Evolutionary conservation across 768 basidiomycete genomes (phyloP).

Genomic region (Terana coerulea): DNA sequence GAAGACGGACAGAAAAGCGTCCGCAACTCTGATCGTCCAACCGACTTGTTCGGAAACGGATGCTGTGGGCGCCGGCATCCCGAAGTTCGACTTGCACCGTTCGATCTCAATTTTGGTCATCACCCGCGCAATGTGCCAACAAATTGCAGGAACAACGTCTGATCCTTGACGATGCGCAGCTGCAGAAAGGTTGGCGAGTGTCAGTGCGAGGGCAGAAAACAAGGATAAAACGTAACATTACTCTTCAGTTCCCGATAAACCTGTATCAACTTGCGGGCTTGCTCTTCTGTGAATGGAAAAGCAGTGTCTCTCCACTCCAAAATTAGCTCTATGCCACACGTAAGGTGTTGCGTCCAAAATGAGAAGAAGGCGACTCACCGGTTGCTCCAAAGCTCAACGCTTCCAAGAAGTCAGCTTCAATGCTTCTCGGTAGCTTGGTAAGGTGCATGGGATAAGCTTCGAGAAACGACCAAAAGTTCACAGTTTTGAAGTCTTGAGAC

Average conservation of each 20-base stretch:
- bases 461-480: slow-evolving; percentile 18
- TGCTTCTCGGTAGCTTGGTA: slow-evolving; percentile 7
- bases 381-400: slow-evolving; percentile 21
- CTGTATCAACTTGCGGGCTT: slow-evolving; percentile 15
- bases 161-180: neutral
- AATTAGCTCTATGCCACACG: slow-evolving; percentile 17
- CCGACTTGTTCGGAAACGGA: slow-evolving; percentile 10
- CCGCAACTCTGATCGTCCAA: slow-evolving; percentile 12
- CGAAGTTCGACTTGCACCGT: slow-evolving; percentile 15
- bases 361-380: slow-evolving; percentile 11
- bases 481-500: slow-evolving; percentile 34
- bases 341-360: neutral
- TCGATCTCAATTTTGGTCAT: slow-evolving; percentile 17
- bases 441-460: slow-evolving; percentile 19
- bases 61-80: slow-evolving; percentile 9
- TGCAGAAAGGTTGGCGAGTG: neutral
- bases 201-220: neutral
- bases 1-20: slow-evolving; percentile 15
- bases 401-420: slow-evolving; percentile 20
- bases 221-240: neutral
- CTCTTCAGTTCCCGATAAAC: slow-evolving; percentile 21
- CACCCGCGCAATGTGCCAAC: slow-evolving; percentile 20
- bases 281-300: slow-evolving; percentile 22
- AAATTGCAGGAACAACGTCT: slow-evolving; percentile 16
- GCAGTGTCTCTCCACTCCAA: slow-evolving; percentile 20